Evolutionary conservation across 805 yeast species (phyloP).

Genomic region (Lachancea thermotolerans): DNA sequence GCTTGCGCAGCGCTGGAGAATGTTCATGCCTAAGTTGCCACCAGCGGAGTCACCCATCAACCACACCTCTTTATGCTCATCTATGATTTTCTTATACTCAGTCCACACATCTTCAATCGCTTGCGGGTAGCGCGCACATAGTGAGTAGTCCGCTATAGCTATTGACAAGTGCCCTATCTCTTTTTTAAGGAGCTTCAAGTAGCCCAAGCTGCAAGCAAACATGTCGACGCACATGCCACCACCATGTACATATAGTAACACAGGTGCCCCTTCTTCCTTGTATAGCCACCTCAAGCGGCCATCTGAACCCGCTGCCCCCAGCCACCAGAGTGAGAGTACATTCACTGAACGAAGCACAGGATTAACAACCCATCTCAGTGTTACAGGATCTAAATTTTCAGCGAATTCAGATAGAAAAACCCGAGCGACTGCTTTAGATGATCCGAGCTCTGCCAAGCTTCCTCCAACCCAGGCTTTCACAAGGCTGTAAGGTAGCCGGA

Average conservation of each 20-base stretch:
- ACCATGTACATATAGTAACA: slow-evolving; percentile 22
- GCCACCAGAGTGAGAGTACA: slow-evolving; percentile 2
- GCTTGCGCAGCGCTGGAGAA: slow-evolving; percentile 11
- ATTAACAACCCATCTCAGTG: slow-evolving; percentile 3
- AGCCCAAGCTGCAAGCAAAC: slow-evolving; percentile 12
- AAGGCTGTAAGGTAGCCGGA: slow-evolving; percentile 2
- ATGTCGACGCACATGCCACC: slow-evolving; percentile 24
- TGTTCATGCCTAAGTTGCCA: slow-evolving; percentile 17
- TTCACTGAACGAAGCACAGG: background rate
- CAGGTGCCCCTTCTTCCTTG: slow-evolving; percentile 10
- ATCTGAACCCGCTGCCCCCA: background rate
- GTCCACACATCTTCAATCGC: slow-evolving; percentile 5
- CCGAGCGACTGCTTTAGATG: background rate
- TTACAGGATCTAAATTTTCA: slow-evolving; percentile 1
- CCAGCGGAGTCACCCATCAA: slow-evolving; percentile 28
- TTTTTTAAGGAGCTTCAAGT: slow-evolving; percentile 11
- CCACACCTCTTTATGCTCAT: slow-evolving; percentile 11
- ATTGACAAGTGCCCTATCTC: slow-evolving; percentile 14
- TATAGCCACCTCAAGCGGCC: slow-evolving; percentile 3
- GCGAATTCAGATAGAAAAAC: slow-evolving; percentile 3
- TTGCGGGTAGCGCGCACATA: slow-evolving; percentile 9
- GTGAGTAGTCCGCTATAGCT: slow-evolving; percentile 17
- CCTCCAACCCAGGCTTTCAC: background rate
- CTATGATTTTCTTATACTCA: slow-evolving; percentile 6
- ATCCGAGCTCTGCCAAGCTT: background rate